Evolutionary conservation across 331 rosid species (phyloP).

Genomic region (Malus hybrid): DNA sequence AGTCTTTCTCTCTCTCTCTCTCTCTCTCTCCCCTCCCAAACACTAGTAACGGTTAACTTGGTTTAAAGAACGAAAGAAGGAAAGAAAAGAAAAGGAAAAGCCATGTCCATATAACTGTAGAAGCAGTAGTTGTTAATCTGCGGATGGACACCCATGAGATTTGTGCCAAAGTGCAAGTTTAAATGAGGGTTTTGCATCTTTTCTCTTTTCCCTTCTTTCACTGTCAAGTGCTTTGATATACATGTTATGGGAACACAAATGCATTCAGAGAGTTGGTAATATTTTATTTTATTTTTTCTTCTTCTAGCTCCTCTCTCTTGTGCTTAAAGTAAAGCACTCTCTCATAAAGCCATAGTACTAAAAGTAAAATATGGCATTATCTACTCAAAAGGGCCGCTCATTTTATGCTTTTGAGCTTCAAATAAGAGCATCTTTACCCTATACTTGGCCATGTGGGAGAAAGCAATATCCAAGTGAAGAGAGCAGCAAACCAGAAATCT

Average conservation of each 20-base stretch:
- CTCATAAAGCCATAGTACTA: slow-evolving; percentile 60
- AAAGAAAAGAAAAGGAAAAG: slow-evolving; percentile 28
- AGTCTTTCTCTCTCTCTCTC: slow-evolving; percentile 3
- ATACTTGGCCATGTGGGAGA: slow-evolving; percentile 96
- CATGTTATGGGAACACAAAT: slow-evolving; percentile 22
- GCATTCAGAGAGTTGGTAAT: slow-evolving; percentile 26
- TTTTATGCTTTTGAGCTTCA: slow-evolving; percentile 93
- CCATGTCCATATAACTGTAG: slow-evolving; percentile 17
- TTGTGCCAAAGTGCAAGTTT: slow-evolving; percentile 38
- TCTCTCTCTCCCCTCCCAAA: slow-evolving; percentile 1
- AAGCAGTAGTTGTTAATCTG: slow-evolving; percentile 9
- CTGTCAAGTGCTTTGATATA: slow-evolving; percentile 31
- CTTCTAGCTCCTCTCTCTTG: slow-evolving; percentile 27
- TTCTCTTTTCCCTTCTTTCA: slow-evolving; percentile 41
- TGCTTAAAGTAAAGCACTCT: slow-evolving; percentile 77
- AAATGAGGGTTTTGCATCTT: not conserved
- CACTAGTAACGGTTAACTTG: slow-evolving; percentile 41
- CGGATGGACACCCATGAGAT: slow-evolving; percentile 31
- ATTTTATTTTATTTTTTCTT: not conserved
- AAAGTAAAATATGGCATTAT: slow-evolving; percentile 99
- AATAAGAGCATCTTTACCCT: slow-evolving; percentile 79
- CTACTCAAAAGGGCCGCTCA: slow-evolving; percentile 97
- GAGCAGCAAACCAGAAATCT: slow-evolving; percentile 8
- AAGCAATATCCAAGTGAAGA: slow-evolving; percentile 50
- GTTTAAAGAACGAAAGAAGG: slow-evolving; percentile 25